Evolutionary conservation across 176 grass and related monocot genomes (phyloP).

Genomic region (Triticum turgidum): DNA sequence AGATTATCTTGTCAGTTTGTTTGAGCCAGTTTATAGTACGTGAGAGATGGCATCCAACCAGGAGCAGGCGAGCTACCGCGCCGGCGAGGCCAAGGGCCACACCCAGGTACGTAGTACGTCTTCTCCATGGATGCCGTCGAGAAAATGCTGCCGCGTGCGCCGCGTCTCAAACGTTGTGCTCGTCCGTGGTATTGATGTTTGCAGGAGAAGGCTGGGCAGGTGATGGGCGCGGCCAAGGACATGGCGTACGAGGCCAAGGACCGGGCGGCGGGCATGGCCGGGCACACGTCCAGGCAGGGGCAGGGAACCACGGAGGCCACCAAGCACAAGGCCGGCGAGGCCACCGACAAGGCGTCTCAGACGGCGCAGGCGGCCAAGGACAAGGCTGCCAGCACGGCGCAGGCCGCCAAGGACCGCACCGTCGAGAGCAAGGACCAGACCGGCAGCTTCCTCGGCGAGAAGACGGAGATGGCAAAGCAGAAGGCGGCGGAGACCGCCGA

Average conservation of each 20-base stretch:
- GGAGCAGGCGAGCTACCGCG: slow-evolving; percentile 26
- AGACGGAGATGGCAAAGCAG: slow-evolving; percentile 45
- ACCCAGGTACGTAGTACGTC: slow-evolving; percentile 9
- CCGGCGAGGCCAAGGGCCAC: slow-evolving; percentile 50
- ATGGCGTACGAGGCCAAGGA: slow-evolving; percentile 33
- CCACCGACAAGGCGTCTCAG: slow-evolving; percentile 27
- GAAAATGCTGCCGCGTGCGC: too few relatives aligned
- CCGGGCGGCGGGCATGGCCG: not conserved
- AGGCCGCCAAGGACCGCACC: slow-evolving; percentile 22
- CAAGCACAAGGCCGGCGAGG: slow-evolving; percentile 52
- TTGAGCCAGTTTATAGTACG: not conserved
- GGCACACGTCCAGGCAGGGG: not conserved
- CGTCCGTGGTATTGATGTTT: too few relatives aligned
- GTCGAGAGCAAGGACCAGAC: slow-evolving; percentile 31
- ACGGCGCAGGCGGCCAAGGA: slow-evolving; percentile 31
- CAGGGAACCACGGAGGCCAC: not conserved
- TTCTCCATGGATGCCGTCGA: too few relatives aligned
- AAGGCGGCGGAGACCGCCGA: slow-evolving; percentile 37
- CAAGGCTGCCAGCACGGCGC: not conserved
- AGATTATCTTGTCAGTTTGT: not conserved
- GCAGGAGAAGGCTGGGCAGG: slow-evolving; percentile 35
- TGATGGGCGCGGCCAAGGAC: slow-evolving; percentile 13
- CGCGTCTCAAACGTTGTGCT: too few relatives aligned
- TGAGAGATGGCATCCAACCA: slow-evolving; percentile 47
- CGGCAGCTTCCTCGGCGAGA: slow-evolving; percentile 29